Conservation (phyloP, 192 early-diverging fungal species). For the Thoreauomyces humboldtii region DNA sequence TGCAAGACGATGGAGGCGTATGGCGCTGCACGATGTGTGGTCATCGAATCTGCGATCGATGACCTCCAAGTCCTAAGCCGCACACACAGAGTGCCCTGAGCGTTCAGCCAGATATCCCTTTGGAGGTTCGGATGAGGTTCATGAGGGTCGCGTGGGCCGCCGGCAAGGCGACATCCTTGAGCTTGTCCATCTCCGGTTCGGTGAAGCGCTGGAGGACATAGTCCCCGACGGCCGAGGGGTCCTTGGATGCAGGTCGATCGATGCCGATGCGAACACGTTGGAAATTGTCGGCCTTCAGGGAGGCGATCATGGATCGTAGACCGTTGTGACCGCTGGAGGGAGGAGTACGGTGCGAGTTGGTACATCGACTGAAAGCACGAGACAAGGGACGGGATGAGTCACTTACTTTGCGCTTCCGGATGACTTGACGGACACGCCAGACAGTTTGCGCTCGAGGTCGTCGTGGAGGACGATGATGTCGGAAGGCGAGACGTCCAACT, state of each 20-base stretch:
- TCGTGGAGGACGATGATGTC: conserved; percentile 69
- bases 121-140: too few relatives aligned
- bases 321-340: conserved; percentile 66
- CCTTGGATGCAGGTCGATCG: conserved; percentile 53
- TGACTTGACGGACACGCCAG: conserved; percentile 56
- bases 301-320: conserved; percentile 60
- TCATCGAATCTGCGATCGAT: too few relatives aligned
- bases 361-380: not conserved
- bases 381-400: not conserved
- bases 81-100: too few relatives aligned
- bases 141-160: not conserved
- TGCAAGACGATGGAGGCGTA: too few relatives aligned
- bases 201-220: conserved; percentile 61
- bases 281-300: conserved; percentile 51
- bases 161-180: conserved; percentile 45
- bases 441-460: conserved; percentile 68
- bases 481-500: conserved; percentile 38
- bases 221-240: conserved; percentile 43
- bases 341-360: not conserved
- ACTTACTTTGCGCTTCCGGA: conserved; percentile 62
- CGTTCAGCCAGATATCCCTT: too few relatives aligned
- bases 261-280: conserved; percentile 66
- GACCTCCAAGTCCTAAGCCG: too few relatives aligned
- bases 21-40: too few relatives aligned
- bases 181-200: conserved; percentile 41